Evolutionary conservation across 495 filamentous ascomycete genomes (phyloP), one percentile per base, ranked within the genome.

Genomic region (Xylona heveae): DNA sequence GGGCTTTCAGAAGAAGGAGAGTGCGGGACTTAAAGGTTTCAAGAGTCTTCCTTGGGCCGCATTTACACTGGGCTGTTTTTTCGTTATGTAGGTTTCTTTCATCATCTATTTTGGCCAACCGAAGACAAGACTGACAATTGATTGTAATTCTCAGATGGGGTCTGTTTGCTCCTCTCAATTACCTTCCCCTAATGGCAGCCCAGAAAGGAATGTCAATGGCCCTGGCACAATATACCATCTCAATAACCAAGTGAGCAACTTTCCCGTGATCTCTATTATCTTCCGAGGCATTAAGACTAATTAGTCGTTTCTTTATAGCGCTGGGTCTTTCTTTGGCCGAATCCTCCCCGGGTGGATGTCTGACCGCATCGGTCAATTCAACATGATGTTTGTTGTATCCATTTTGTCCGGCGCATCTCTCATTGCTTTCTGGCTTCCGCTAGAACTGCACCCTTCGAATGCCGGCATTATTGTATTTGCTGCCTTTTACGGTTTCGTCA

Each of bases 81-180:
- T 35, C 20, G 23, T 39, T 12, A 19, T 42, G 29, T 39, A 29
- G 22, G 33, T 39, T 31, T n/a, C n/a, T n/a, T n/a, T n/a, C n/a
- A n/a, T 16, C 20, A 3, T 20, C 21, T 30, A 16, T 36, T 21
- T 2, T 23, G 15, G 16, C 6, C 30, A n/a, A 2, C 2, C 20
- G 17, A 12, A 24, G 28, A 36, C 17, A 16, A 36, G 19, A 31
- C 15, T n/a, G n/a, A n/a, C n/a, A n/a, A n/a, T n/a, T n/a, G n/a
- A n/a, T n/a, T n/a, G n/a, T n/a, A n/a, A n/a, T n/a, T 16, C 16
- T 2, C 25, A 36, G 34, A 17, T 36, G 34, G 38, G 37, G 38
- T 9, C 14, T 37, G 13, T 22, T 37, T 21, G 27, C 15, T 1
- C 34, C 34, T 13, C 7, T 37, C 27, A 23, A 37, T 21, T 37